Conservation (phyloP, 148 eudicot species). For the Silene uniflora region DNA sequence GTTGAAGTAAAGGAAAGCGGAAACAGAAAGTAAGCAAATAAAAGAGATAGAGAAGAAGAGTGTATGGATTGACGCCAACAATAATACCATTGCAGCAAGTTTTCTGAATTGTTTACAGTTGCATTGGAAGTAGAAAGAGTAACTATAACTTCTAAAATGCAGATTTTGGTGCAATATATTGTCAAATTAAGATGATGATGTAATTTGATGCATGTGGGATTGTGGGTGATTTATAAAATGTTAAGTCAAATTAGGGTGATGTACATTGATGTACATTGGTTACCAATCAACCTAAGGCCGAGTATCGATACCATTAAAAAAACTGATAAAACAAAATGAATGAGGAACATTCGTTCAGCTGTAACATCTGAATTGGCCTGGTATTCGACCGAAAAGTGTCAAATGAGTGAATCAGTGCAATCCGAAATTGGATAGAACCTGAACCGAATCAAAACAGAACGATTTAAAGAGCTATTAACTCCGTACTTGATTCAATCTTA, state of each 20-base stretch:
- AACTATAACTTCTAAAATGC: too few species aligned
- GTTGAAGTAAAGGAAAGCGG: conserved; percentile 37
- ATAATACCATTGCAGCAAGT: background rate
- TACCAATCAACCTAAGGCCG: background rate
- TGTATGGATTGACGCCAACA: conserved; percentile 33
- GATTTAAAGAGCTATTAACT: too few species aligned
- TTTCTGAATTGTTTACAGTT: background rate
- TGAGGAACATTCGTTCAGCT: too few species aligned
- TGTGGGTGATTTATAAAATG: background rate
- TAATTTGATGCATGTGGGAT: background rate
- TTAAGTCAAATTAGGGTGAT: background rate
- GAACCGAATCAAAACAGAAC: too few species aligned
- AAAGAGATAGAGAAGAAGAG: conserved; percentile 47
- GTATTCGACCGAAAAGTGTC: too few species aligned
- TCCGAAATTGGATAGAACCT: too few species aligned
- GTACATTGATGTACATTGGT: background rate
- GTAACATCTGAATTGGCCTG: too few species aligned
- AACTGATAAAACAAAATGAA: background rate
- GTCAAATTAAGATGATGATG: background rate
- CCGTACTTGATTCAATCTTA: too few species aligned
- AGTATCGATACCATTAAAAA: too few species aligned
- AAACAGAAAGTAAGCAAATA: conserved; percentile 39
- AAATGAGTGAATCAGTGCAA: too few species aligned
- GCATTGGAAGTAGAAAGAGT: background rate
- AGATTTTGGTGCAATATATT: too few species aligned